Base-by-base conservation (phyloP, 1,284 basidiomycete genomes). In the Ganoderma boninense region DNA sequence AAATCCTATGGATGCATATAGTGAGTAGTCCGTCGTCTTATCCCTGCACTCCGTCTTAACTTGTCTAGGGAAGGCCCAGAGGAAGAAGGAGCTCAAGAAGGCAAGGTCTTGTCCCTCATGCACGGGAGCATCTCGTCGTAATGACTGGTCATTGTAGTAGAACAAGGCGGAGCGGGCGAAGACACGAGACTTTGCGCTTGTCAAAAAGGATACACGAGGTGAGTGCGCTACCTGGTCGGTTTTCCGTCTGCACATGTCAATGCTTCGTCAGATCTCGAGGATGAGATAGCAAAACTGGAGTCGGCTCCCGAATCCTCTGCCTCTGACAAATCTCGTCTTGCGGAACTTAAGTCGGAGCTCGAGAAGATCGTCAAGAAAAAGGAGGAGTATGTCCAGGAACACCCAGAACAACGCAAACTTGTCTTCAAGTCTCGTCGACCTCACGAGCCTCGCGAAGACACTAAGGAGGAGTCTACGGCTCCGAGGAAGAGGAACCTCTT, bases 1-100 rank as follows among this genome's bases (percentile, higher is more conserved):
- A 64, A 97, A 97, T 79, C 95, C 95, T 38, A 95, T 93, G 14
- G 96, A 97, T 79, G 91, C 95, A 0, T 92, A 85, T 79, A 90
- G 95, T 96, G 77, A 73, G 87, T 80, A 32, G 18, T 63, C 52
- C 26, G 62, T 18, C n/a, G 0, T 61, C 6, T 63, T 6, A 23
- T 46, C 16, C 64, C n/a, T 29, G 43, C 35, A 32, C 73, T 40
- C 66, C 49, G 8, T 61, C 40, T 66, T 66, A 65, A 32, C 5
- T 16, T 35, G 54, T 16, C 20, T 73, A 96, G 94, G 94, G 72
- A 97, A 97, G 83, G 90, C 93, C 8, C 91, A 92, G 78, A 87
- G 94, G 71, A 95, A 95, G 81, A 96, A 95, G 80, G 95, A 97
- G 80, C 84, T 97, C 44, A 96, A 96, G 84, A 97, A 96, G 91